Evolutionary conservation across 2,329 filamentous ascomycete species (phyloP).

Genomic region (Colletotrichum trifolii): DNA sequence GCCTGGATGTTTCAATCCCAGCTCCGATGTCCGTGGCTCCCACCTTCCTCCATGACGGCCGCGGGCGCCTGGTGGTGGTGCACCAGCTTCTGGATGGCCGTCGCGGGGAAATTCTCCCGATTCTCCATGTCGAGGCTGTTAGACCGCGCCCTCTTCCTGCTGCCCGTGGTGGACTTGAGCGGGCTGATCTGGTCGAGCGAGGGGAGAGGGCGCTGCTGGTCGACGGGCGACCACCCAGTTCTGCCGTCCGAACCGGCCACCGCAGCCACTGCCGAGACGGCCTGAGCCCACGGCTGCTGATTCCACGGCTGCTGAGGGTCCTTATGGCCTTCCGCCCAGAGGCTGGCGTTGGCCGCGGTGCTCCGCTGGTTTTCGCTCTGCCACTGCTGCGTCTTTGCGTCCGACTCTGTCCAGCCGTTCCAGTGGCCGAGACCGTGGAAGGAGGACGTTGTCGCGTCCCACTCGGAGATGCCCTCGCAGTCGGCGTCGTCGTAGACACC

Average conservation of each 20-base stretch:
- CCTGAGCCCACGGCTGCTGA: slow-evolving; percentile 41
- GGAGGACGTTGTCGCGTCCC: slow-evolving; percentile 33
- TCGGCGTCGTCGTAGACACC: slow-evolving; percentile 37
- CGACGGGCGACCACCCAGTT: slow-evolving; percentile 34
- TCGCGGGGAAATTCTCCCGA: slow-evolving; percentile 38
- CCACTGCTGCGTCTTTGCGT: slow-evolving; percentile 35
- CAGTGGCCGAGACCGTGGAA: slow-evolving; percentile 36
- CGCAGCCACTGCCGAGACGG: slow-evolving; percentile 45
- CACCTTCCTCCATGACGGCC: slow-evolving; percentile 32
- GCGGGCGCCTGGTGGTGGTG: slow-evolving; percentile 35
- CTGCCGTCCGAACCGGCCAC: slow-evolving; percentile 40
- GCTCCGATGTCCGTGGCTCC: slow-evolving; percentile 31
- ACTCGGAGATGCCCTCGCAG: slow-evolving; percentile 28
- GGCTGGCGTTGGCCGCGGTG: slow-evolving; percentile 41
- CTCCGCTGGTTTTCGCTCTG: slow-evolving; percentile 36
- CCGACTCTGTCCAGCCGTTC: slow-evolving; percentile 36
- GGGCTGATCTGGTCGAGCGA: slow-evolving; percentile 37
- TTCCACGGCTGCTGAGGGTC: slow-evolving; percentile 47
- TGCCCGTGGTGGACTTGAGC: slow-evolving; percentile 31
- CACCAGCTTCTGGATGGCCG: slow-evolving; percentile 36
- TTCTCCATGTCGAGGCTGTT: slow-evolving; percentile 38
- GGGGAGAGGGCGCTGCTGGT: slow-evolving; percentile 34
- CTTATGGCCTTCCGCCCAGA: slow-evolving; percentile 42
- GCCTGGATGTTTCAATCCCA: slow-evolving; percentile 33
- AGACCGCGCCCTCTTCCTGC: slow-evolving; percentile 36